Conservation (phyloP, 495 filamentous ascomycete species). For the Tuber brumale region DNA sequence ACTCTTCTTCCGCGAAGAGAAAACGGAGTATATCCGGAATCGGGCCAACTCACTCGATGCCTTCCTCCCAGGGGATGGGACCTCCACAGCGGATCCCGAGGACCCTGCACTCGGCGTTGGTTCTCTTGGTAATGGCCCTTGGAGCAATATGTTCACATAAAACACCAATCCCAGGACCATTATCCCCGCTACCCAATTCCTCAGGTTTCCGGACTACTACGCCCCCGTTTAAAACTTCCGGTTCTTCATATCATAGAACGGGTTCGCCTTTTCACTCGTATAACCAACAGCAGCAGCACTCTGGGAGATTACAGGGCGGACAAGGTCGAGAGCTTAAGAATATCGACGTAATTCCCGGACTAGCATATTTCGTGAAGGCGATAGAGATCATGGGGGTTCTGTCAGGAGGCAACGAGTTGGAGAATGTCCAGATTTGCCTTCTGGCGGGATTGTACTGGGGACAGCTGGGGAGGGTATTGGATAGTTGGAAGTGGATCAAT, state of each 20-base stretch:
- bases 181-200: slow-evolving; percentile 25
- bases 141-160: slow-evolving; percentile 69
- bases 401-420: slow-evolving; percentile 66
- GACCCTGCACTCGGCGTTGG: slow-evolving; percentile 63
- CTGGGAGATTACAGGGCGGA: slow-evolving; percentile 10
- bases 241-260: slow-evolving; percentile 30
- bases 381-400: slow-evolving; percentile 79
- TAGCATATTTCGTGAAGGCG: slow-evolving; percentile 81
- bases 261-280: slow-evolving; percentile 33
- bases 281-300: slow-evolving; percentile 15
- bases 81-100: slow-evolving; percentile 34
- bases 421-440: slow-evolving; percentile 76
- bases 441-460: slow-evolving; percentile 83
- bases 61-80: slow-evolving; percentile 19
- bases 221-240: slow-evolving; percentile 33
- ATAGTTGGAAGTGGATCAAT: slow-evolving; percentile 83
- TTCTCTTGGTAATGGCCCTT: slow-evolving; percentile 75
- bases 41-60: slow-evolving; percentile 20
- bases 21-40: slow-evolving; percentile 37
- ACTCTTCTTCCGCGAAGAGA: slow-evolving; percentile 36
- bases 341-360: slow-evolving; percentile 78
- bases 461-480: slow-evolving; percentile 77
- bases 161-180: slow-evolving; percentile 35
- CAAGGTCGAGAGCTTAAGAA: slow-evolving; percentile 50
- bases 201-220: slow-evolving; percentile 28